Base-by-base conservation (phyloP, 495 filamentous ascomycete species). In the Platismatia glauca region DNA sequence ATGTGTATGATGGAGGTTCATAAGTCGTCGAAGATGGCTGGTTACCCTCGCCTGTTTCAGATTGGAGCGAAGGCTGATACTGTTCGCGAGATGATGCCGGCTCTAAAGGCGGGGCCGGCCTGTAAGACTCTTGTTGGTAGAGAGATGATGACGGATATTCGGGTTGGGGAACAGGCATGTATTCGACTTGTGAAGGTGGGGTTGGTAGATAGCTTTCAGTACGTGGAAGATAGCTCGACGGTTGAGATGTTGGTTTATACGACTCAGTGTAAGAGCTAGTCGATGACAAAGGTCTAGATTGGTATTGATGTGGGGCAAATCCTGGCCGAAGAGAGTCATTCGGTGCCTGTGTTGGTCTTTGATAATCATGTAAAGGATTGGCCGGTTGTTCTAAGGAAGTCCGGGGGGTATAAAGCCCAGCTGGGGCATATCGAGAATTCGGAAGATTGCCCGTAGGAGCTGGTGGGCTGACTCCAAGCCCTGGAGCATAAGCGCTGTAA, bases 381-480 rank as follows among this genome's bases (percentile, higher is more conserved):
- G 75, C 71, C 29, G 75, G 74, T 33, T 81, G 78, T 60, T 82
- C 80, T 29, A 79, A 75, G 4, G 80, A 82, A 0, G 74, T 76
- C 53, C 70, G 76, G 8, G 78, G 77, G 1, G 76, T 78, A 65
- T 81, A 78, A 37, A 77, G 77, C 38, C 69, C 74, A 13, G 72
- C 73, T 33, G 88, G 87, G 41, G 87, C 82, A 73, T 91, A 90
- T 57, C 82, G 80, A 33, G 87, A 88, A 35, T 67, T 73, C 15
- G 57, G 43, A 6, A 33, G n/a, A 55, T 77, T 74, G 16, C 75
- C 74, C 59, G 75, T 68, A 24, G 76, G 75, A 0, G 74, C 64
- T n/a, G 79, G 64, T 55, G 71, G 65, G 61, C 61, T 31, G 74
- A 72, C 22, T 57, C 52, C 64, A 57, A 72, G 24, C 6, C 56